A percentile compares a stretch with the other conserved stretches of the same genome.
Conservation (phyloP, 2,329 filamentous ascomycete species). For the Monosporascus sp. region DNA sequence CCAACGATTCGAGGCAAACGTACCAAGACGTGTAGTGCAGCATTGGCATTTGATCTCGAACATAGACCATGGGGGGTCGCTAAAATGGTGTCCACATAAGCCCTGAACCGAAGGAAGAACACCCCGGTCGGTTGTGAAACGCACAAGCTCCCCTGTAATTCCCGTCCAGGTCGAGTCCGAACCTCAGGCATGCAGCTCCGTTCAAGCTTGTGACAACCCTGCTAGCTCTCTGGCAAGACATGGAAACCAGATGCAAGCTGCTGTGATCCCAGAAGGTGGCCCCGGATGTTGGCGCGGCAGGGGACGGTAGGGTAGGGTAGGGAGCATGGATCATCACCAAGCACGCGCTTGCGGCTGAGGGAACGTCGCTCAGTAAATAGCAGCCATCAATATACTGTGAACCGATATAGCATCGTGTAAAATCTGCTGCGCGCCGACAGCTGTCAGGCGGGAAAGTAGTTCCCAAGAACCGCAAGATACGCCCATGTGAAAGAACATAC, state of each 20-base stretch:
- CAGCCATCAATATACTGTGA: no score
- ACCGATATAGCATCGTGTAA: background rate
- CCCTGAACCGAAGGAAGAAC: slow-evolving; percentile 31
- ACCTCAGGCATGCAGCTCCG: slow-evolving; percentile 13
- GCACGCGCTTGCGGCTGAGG: slow-evolving; percentile 9
- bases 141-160: slow-evolving; percentile 42
- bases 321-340: slow-evolving; percentile 1
- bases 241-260: slow-evolving; percentile 20
- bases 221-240: slow-evolving; percentile 36
- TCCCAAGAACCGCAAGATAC: no score
- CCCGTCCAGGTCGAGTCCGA: slow-evolving; percentile 33
- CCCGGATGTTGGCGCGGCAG: slow-evolving; percentile 1
- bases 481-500: no score
- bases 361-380: background rate
- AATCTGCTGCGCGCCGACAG: no score
- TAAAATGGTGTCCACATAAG: slow-evolving; percentile 20
- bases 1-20: background rate
- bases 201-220: slow-evolving; percentile 38
- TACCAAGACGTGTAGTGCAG: background rate
- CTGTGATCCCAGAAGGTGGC: slow-evolving; percentile 13
- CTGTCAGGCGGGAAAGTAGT: no score
- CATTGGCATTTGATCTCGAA: background rate
- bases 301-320: background rate
- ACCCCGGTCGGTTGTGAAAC: slow-evolving; percentile 47
- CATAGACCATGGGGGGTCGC: slow-evolving; percentile 9